These are phyloP conservation scores for Cytidiella melzeri DNA, from an alignment of 768 basidiomycete species.

Conservation along the genomic window DNA sequence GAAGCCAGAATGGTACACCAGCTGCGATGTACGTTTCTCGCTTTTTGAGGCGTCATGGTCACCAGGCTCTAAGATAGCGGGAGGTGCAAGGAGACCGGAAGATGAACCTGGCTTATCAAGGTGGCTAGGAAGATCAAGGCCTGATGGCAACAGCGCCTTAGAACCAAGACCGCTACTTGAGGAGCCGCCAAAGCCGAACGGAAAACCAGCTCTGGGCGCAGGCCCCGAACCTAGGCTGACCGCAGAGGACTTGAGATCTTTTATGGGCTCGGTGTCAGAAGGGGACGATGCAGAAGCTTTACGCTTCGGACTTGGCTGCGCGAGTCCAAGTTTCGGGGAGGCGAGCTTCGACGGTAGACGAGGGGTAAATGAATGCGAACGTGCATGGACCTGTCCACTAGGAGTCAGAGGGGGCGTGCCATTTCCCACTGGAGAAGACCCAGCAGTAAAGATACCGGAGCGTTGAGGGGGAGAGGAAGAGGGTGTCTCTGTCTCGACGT, in stretches of 20 bases:
- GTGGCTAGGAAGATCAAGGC: conserved; percentile 6
- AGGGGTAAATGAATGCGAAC: conserved; percentile 67
- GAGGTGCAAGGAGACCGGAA: conserved; percentile 42
- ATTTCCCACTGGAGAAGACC: conserved; percentile 19
- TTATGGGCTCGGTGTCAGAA: conserved; percentile 28
- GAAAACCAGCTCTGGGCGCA: conserved; percentile 23
- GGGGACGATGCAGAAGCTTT: conserved; percentile 41
- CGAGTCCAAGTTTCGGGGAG: conserved; percentile 39
- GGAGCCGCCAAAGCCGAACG: conserved; percentile 24
- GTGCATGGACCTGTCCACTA: conserved; percentile 42
- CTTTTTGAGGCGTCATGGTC: conserved; percentile 22
- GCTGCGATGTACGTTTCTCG: conserved; percentile 68
- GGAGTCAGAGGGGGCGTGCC: conserved; percentile 18
- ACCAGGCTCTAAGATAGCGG: conserved; percentile 38
- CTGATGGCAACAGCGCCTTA: conserved; percentile 6
- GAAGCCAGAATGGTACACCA: conserved; percentile 69
- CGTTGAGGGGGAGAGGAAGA: conserved; percentile 25
- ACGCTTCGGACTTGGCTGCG: conserved; percentile 49
- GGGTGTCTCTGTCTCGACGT: conserved; percentile 20
- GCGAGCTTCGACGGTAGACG: conserved; percentile 66
- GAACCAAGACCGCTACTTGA: conserved; percentile 10
- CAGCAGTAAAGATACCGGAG: conserved; percentile 13
- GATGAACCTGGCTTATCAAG: conserved; percentile 13
- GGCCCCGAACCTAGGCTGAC: conserved; percentile 15
- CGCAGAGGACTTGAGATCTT: conserved; percentile 17